Percentiles rank a stretch among this genome's conserved stretches.
Conservation (phyloP, 2,329 filamentous ascomycete genomes). For the Akanthomyces uredinophilus region DNA sequence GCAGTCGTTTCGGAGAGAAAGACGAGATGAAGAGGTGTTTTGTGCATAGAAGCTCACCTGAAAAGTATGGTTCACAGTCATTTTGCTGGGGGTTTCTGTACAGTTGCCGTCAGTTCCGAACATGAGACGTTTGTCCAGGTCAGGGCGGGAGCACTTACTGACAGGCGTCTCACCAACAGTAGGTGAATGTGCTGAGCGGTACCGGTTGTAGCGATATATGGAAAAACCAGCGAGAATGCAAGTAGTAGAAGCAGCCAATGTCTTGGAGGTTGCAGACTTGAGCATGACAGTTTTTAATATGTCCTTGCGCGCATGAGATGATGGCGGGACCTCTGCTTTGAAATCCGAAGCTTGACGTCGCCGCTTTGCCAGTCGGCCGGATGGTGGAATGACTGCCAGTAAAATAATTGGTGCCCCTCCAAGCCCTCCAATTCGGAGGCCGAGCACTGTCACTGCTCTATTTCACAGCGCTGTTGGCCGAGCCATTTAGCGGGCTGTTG, state of each 20-base stretch:
- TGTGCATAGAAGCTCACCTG: conserved; percentile 31
- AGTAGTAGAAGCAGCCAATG: conserved; percentile 26
- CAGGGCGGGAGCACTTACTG: background rate
- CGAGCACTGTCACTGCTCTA: background rate
- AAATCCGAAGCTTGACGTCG: conserved; percentile 14
- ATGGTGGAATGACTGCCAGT: background rate
- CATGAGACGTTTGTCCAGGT: background rate
- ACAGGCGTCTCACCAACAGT: background rate
- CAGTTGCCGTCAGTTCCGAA: background rate
- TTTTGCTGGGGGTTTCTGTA: conserved; percentile 24
- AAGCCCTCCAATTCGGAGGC: background rate
- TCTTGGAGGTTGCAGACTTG: conserved; percentile 23
- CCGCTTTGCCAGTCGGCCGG: background rate
- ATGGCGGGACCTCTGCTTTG: conserved; percentile 12
- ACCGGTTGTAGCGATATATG: conserved; percentile 23
- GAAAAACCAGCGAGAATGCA: conserved; percentile 26
- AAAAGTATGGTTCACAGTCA: conserved; percentile 42
- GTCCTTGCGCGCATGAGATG: background rate
- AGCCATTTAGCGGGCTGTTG: background rate
- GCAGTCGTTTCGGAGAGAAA: background rate
- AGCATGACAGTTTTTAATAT: conserved; percentile 29
- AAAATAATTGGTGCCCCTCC: background rate
- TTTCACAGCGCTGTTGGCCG: background rate
- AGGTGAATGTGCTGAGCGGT: background rate
- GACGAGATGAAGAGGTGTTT: background rate